Conservation (phyloP, 2,329 filamentous ascomycete genomes). For the Pseudogymnoascus sp. region DNA sequence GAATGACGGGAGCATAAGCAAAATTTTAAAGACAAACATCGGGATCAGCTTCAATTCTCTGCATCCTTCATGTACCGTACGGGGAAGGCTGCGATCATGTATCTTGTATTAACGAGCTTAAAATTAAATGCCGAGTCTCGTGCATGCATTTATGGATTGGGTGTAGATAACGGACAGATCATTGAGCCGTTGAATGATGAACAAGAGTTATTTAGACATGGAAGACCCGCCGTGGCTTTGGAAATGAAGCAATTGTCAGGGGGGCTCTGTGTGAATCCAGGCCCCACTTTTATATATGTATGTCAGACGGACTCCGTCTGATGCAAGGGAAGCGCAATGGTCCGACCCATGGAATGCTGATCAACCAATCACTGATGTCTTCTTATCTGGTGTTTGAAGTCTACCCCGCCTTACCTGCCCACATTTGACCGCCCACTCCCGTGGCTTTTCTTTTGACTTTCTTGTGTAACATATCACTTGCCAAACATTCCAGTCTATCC, state of each 20-base stretch:
- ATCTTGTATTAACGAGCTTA: background rate
- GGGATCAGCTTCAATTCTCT: background rate
- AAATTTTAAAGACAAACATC: background rate
- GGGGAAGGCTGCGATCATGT: background rate
- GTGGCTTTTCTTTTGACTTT: background rate
- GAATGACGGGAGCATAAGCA: background rate
- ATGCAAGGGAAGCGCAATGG: too few relatives aligned
- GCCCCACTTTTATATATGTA: background rate
- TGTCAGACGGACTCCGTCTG: too few relatives aligned
- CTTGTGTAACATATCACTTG: background rate
- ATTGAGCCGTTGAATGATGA: background rate
- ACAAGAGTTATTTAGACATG: background rate
- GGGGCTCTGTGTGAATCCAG: background rate
- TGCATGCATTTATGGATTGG: background rate
- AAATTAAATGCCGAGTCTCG: background rate
- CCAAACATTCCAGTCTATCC: background rate
- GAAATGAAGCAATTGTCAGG: background rate
- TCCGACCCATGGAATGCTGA: background rate
- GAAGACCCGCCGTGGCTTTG: background rate
- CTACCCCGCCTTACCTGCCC: background rate
- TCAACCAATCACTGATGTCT: background rate
- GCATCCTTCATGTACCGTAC: background rate
- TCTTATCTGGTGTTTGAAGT: background rate
- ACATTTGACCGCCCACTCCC: background rate
- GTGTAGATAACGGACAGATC: background rate